Conservation (phyloP, 2,329 filamentous ascomycete species). For the Cryphonectria naterciae region DNA sequence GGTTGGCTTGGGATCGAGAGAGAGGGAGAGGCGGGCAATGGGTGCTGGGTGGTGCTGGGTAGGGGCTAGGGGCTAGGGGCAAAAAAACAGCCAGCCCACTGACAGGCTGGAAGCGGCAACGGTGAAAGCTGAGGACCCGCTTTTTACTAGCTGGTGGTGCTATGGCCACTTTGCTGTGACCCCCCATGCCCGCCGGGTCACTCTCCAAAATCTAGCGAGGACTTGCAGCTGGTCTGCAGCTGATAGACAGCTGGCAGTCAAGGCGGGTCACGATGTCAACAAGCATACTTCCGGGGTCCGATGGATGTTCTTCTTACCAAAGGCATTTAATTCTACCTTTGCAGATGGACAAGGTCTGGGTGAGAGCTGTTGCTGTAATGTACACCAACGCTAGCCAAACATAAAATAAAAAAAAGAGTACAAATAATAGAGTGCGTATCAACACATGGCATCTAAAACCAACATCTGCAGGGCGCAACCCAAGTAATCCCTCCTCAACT, state of each 20-base stretch:
- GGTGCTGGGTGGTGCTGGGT: neutral
- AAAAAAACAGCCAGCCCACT: neutral
- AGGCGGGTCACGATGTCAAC: neutral
- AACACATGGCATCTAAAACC: neutral
- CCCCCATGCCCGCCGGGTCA: neutral
- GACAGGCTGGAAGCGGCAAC: slow-evolving; percentile 2
- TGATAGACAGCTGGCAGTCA: slow-evolving; percentile 10
- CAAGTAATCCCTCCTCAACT: neutral
- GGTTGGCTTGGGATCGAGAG: neutral
- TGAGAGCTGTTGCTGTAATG: slow-evolving; percentile 8
- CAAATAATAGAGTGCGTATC: neutral
- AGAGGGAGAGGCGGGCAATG: slow-evolving; percentile 10
- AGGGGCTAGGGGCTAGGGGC: slow-evolving; percentile 1
- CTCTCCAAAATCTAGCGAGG: neutral
- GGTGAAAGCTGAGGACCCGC: neutral
- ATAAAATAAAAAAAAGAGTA: neutral
- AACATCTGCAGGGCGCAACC: neutral
- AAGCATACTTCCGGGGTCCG: neutral
- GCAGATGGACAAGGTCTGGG: neutral
- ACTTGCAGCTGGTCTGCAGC: neutral
- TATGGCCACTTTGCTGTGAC: neutral
- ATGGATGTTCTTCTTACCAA: neutral
- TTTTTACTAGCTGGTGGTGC: neutral
- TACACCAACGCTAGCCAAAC: slow-evolving; percentile 6
- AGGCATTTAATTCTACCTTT: neutral